Conservation (phyloP, 768 basidiomycete species). For the Calocera viscosa region DNA sequence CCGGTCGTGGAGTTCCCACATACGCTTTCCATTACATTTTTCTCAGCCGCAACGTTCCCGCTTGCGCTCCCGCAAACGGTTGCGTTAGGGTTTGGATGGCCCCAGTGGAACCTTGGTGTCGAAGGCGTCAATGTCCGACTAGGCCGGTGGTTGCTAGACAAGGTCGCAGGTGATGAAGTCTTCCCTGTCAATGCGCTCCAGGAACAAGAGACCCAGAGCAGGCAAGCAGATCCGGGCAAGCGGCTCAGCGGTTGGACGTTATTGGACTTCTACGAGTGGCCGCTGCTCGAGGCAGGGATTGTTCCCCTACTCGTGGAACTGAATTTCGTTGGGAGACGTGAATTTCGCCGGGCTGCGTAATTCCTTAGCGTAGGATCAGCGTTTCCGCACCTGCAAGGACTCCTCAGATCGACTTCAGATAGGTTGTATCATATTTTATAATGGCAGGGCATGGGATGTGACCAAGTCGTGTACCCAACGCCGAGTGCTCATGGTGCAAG, state of each 20-base stretch:
- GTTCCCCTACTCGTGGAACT: slow-evolving; percentile 1
- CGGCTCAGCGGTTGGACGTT: slow-evolving; percentile 2
- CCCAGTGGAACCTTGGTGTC: slow-evolving; percentile 59
- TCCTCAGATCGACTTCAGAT: too few relatives aligned
- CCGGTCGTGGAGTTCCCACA: background rate
- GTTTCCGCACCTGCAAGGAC: background rate
- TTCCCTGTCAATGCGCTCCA: background rate
- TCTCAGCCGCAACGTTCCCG: slow-evolving; percentile 72
- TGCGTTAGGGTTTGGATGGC: slow-evolving; percentile 78
- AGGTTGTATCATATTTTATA: too few relatives aligned
- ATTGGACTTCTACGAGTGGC: background rate
- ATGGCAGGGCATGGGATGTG: too few relatives aligned
- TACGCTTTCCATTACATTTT: slow-evolving; percentile 59
- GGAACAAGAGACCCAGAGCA: background rate
- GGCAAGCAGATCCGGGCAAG: background rate
- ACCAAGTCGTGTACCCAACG: too few relatives aligned
- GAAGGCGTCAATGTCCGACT: slow-evolving; percentile 75
- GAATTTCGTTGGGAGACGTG: background rate
- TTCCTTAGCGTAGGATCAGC: background rate
- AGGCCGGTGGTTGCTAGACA: slow-evolving; percentile 54
- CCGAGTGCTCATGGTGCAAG: too few relatives aligned
- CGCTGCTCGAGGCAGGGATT: slow-evolving; percentile 4
- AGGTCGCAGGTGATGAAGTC: slow-evolving; percentile 25
- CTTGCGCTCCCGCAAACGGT: slow-evolving; percentile 63
- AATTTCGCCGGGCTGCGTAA: background rate